Percentiles rank a stretch among this genome's conserved stretches.
Evolutionary conservation across 768 basidiomycete species (phyloP).

Genomic region (Kwoniella sp.): DNA sequence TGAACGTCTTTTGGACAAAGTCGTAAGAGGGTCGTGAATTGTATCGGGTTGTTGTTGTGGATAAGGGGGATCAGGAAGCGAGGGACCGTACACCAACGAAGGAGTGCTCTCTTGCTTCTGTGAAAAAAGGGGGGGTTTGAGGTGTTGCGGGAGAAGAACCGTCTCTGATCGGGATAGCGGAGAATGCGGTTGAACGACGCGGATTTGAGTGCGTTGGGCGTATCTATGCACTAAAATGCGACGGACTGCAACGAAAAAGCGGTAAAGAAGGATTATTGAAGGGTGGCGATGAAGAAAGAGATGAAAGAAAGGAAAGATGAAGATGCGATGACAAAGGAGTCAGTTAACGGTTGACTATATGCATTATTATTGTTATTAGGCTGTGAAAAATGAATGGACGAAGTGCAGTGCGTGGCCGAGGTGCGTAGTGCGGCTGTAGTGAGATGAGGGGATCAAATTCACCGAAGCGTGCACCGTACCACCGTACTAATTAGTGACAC

Average conservation of each 20-base stretch:
- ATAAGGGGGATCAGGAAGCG: not conserved
- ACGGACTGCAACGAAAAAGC: not conserved
- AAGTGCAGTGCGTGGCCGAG: no score
- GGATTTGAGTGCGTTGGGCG: not conserved
- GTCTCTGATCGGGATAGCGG: conserved; percentile 1
- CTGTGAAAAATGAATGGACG: not conserved
- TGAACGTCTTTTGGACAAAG: conserved; percentile 1
- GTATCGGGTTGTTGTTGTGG: not conserved
- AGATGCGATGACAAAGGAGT: conserved; percentile 6
- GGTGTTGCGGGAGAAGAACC: not conserved
- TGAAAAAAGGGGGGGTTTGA: not conserved
- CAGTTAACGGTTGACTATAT: not conserved
- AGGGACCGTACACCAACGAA: conserved; percentile 19
- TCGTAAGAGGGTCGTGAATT: conserved; percentile 1
- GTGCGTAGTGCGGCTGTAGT: no score
- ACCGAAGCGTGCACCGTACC: no score
- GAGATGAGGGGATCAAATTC: no score
- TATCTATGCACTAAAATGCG: not conserved
- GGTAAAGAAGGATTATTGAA: conserved; percentile 8
- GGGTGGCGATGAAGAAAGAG: not conserved
- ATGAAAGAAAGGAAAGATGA: not conserved
- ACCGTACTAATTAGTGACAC: no score
- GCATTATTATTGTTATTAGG: not conserved
- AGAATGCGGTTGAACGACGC: not conserved
- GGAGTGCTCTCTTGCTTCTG: conserved; percentile 21